Evolutionary conservation across 2,329 filamentous ascomycete genomes (phyloP).

Genomic region (Dactylellina cionopaga): DNA sequence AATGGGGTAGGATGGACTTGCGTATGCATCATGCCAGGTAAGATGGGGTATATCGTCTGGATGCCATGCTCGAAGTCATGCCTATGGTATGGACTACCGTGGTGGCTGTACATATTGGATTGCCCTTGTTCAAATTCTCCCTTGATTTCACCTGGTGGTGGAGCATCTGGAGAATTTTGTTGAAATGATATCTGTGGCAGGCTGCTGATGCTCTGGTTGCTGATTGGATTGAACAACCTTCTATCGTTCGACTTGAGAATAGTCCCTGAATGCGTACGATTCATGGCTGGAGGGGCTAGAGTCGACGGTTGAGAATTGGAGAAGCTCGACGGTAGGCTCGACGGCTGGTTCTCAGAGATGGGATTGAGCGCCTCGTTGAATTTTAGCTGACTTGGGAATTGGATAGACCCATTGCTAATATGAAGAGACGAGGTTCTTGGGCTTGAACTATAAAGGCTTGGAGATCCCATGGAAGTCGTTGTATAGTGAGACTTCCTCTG

Average conservation of each 20-base stretch:
- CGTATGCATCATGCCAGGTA: conserved; percentile 33
- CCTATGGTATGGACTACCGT: conserved; percentile 30
- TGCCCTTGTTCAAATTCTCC: conserved; percentile 26
- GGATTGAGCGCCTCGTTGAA: conserved; percentile 28
- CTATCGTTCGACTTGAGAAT: conserved; percentile 38
- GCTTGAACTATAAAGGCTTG: conserved; percentile 34
- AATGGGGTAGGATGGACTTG: conserved; percentile 36
- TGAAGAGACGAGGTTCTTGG: conserved; percentile 26
- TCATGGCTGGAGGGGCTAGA: conserved; percentile 39
- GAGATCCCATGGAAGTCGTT: conserved; percentile 29
- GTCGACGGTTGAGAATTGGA: conserved; percentile 7
- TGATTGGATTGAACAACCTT: conserved; percentile 24
- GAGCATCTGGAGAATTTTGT: conserved; percentile 44
- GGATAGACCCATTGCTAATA: conserved; percentile 33
- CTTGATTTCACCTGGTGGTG: conserved; percentile 39
- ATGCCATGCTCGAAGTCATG: conserved; percentile 35
- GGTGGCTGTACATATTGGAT: conserved; percentile 26
- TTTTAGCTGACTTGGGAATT: conserved; percentile 45
- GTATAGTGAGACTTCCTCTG: conserved; percentile 40
- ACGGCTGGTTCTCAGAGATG: conserved; percentile 35
- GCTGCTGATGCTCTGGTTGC: conserved; percentile 3
- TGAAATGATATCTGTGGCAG: conserved; percentile 39
- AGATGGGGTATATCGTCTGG: conserved; percentile 38
- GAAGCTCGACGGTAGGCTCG: conserved; percentile 40
- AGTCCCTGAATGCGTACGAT: conserved; percentile 36